Evolutionary conservation across 2,329 filamentous ascomycete genomes (phyloP), one percentile per base, ranked within the genome.

Genomic region (Capronia americana): DNA sequence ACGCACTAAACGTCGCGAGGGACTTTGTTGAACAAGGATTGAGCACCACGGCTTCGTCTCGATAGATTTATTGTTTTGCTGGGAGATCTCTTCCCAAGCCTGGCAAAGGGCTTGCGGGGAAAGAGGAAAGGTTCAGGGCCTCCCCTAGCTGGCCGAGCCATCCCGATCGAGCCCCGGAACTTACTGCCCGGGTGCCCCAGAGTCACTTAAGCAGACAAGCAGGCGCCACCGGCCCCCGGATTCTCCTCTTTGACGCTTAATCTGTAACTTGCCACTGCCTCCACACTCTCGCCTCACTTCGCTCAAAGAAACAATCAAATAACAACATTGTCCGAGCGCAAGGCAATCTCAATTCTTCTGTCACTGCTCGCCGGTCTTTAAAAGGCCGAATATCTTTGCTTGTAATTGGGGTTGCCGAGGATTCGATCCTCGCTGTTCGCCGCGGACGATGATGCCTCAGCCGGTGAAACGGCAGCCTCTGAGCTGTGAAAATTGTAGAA

Each of bases 401-500:
- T 44, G 14, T 44, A 7, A n/a, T 8, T 44, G 38, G 17, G 7
- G 0, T 44, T 2, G 17, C 4, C 2, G 38, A 44, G 17, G 3
- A n/a, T 20, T n/a, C 2, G 17, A 17, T 7, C 38, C 38, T n/a
- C 17, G 38, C 38, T n/a, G 38, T 44, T 44, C 5, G 14, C 4
- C 38, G 38, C 6, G 14, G 2, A 44, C 14, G 6, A 51, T 51
- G 65, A 34, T 61, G 63, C 61, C 65, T 23, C 61, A 64, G 17
- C 41, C 38, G n/a, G 24, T 46, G 30, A 67, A 64, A 57, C 56
- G 65, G 51, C 65, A 67, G 26, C 78, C 78, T 11, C 76, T 80
- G 48, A 79, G 76, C 61, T 80, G 78, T 50, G 77, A 80, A 65
- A 77, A 79, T 44, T 80, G 78, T 67, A 75, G 78, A 54, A 75